Evolutionary conservation across 2,329 filamentous ascomycete species (phyloP), one percentile per base, ranked within the genome.

Genomic region (Penicillium sp.): DNA sequence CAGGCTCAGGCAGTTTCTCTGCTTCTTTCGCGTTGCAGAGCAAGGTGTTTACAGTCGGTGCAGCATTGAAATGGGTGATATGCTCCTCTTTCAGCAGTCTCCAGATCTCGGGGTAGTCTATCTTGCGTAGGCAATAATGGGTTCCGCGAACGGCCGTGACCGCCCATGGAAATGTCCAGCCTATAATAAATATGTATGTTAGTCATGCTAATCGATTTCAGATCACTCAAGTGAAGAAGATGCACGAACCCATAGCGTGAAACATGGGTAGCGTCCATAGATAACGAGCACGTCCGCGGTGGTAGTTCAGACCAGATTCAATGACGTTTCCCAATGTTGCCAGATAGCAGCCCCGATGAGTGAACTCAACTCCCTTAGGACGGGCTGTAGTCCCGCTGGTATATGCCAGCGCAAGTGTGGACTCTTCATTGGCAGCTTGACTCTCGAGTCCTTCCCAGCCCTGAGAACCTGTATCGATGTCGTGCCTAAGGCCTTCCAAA

Each of bases 81-180:
- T 85, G 81, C 75, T 97, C 90, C 52, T 91, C 84, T 69, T 92
- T 96, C 35, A 99, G 79, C 4, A 99, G 78, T 49, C 84, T 84
- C 94, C 94, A 99, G 59, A 99, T 96, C 58, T 93, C 81, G 0
- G 90, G 86, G 71, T 99, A 99, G 76, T 97, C 92, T 63, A 99
- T 91, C 79, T 96, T 97, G 60, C 94, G 85, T 19, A 99, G 81
- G 68, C 93, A 97, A 72, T 96, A 92, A 74, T 97, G 92, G 3
- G 93, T 96, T n/a, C 93, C 94, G 60, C 94, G 83, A 5, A 94
- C 92, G 1, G 92, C 91, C 12, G 91, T 96, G n/a, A 97, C 84
- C 1, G 93, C 85, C 94, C 93, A 96, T 0, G 91, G 91, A 68
- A 93, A 96, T 1, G 90, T 93, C 91, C 90, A 94, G 6, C 81